Evolutionary conservation across 2,329 filamentous ascomycete species (phyloP).

Genomic region (Diaporthe vexans): DNA sequence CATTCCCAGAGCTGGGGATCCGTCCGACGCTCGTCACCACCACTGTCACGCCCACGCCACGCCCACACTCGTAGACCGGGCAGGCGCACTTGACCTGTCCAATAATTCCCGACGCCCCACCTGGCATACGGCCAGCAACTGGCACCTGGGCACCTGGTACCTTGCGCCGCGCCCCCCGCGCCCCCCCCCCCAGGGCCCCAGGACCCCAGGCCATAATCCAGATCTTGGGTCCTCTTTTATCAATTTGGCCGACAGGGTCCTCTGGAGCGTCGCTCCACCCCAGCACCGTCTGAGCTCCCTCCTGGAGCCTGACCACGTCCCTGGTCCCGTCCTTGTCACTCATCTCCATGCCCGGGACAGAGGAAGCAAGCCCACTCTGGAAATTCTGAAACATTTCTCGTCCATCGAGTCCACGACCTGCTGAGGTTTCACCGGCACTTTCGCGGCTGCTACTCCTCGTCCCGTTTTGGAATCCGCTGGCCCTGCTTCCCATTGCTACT

Average conservation of each 20-base stretch:
- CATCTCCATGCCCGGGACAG: slow-evolving; percentile 17
- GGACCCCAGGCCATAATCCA: slow-evolving; percentile 25
- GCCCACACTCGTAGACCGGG: background rate
- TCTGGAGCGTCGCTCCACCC: slow-evolving; percentile 27
- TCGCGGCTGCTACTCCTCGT: slow-evolving; percentile 25
- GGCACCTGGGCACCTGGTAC: slow-evolving; percentile 16
- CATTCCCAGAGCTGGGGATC: background rate
- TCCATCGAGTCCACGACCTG: background rate
- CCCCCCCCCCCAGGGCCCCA: background rate
- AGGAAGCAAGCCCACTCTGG: slow-evolving; percentile 14
- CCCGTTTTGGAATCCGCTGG: slow-evolving; percentile 30
- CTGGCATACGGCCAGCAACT: slow-evolving; percentile 24
- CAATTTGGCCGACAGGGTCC: slow-evolving; percentile 35
- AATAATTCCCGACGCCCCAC: slow-evolving; percentile 33
- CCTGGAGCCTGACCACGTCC: slow-evolving; percentile 14
- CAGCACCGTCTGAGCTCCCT: slow-evolving; percentile 32
- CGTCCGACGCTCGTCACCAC: background rate
- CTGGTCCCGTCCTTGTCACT: slow-evolving; percentile 29
- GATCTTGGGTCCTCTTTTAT: slow-evolving; percentile 30
- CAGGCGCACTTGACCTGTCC: background rate
- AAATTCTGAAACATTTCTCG: slow-evolving; percentile 32
- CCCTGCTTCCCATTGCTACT: slow-evolving; percentile 3
- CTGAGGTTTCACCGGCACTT: slow-evolving; percentile 29
- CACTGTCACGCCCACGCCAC: background rate
- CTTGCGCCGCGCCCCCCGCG: too few species aligned